phyloP scores from a whole-genome alignment of 2,329 filamentous ascomycete species.

The Amauroascus niger region DNA sequence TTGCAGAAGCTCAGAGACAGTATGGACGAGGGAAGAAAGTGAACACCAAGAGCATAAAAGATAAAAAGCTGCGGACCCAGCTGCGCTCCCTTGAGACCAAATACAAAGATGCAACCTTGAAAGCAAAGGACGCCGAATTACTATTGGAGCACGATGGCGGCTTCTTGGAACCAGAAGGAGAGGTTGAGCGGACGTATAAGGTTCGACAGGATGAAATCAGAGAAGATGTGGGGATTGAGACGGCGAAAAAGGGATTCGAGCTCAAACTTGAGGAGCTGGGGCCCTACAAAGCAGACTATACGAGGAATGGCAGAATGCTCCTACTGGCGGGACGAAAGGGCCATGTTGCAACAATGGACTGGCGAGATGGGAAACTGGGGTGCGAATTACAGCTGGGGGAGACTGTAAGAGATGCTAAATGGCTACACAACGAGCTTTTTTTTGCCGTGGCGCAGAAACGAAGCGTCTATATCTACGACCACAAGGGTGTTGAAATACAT shows the following conservation, averaged over 20 bases:
- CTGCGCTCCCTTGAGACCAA: slow-evolving; percentile 70
- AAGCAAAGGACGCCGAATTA: slow-evolving; percentile 92
- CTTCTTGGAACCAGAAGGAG: slow-evolving; percentile 78
- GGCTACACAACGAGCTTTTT: slow-evolving; percentile 86
- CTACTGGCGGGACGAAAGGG: slow-evolving; percentile 83
- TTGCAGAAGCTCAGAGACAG: slow-evolving; percentile 52
- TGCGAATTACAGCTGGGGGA: slow-evolving; percentile 88
- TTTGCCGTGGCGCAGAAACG: slow-evolving; percentile 96
- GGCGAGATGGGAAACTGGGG: slow-evolving; percentile 80
- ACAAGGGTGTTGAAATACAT: slow-evolving; percentile 82
- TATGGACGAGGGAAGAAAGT: slow-evolving; percentile 81
- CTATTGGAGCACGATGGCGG: slow-evolving; percentile 77
- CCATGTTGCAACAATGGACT: slow-evolving; percentile 93
- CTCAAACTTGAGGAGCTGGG: slow-evolving; percentile 72
- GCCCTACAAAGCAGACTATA: slow-evolving; percentile 82
- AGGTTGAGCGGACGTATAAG: slow-evolving; percentile 85
- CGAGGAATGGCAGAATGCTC: slow-evolving; percentile 75
- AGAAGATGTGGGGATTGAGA: slow-evolving; percentile 64
- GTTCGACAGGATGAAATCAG: slow-evolving; percentile 81
- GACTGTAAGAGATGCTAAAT: slow-evolving; percentile 79
- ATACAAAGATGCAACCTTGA: slow-evolving; percentile 68
- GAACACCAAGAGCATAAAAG: slow-evolving; percentile 61
- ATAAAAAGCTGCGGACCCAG: slow-evolving; percentile 81
- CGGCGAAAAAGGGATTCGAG: slow-evolving; percentile 87
- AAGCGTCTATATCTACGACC: slow-evolving; percentile 93